phyloP scores from a whole-genome alignment of 805 yeast genomes.

The Wickerhamia fluorescens region DNA sequence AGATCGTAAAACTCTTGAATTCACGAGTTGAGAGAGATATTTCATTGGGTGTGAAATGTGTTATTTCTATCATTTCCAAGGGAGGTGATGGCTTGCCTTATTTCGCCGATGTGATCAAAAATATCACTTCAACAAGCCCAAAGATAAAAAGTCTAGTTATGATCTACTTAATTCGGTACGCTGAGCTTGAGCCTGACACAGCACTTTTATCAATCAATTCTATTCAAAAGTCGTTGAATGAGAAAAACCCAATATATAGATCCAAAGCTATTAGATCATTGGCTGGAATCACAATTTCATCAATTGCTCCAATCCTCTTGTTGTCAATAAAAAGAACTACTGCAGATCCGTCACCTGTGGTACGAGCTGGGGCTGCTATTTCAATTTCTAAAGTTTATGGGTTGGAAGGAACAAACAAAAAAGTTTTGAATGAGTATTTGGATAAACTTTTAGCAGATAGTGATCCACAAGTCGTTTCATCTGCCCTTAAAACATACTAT shows the following conservation, averaged over 20 bases:
- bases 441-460: conserved; percentile 55
- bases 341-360: conserved; percentile 68
- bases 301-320: conserved; percentile 71
- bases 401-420: conserved; percentile 28
- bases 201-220: conserved; percentile 87
- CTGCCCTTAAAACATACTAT: conserved; percentile 54
- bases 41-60: conserved; percentile 35
- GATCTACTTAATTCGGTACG: conserved; percentile 65
- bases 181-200: conserved; percentile 81
- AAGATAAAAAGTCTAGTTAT: conserved; percentile 72
- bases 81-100: conserved; percentile 36
- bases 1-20: conserved; percentile 57
- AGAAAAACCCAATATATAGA: conserved; percentile 60
- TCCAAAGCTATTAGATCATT: conserved; percentile 72
- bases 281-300: conserved; percentile 75
- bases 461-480: conserved; percentile 59
- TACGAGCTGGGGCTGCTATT: conserved; percentile 72
- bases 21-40: conserved; percentile 57
- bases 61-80: conserved; percentile 29
- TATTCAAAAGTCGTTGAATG: conserved; percentile 75
- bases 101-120: conserved; percentile 87
- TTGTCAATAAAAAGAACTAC: conserved; percentile 64
- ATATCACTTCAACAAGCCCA: conserved; percentile 56
- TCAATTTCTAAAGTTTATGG: conserved; percentile 54
- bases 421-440: conserved; percentile 46